Evolutionary conservation across 805 yeast genomes (phyloP).

Genomic region (Danielozyma ontarioensis): DNA sequence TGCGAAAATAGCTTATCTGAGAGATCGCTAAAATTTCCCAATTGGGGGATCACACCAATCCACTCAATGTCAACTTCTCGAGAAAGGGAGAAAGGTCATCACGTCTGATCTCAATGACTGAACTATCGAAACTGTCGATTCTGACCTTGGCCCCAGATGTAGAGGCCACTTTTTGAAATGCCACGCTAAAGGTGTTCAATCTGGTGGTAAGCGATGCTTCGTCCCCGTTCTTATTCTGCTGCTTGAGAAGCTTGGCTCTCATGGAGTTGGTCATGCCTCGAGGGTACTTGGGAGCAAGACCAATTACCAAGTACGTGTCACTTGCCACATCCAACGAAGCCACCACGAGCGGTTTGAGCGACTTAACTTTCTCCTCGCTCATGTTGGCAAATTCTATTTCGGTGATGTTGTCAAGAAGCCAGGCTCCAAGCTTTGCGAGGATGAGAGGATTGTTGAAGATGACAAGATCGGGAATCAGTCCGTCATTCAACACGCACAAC

Average conservation of each 20-base stretch:
- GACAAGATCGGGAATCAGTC: constrained; percentile 62
- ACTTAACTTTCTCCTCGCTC: constrained; percentile 27
- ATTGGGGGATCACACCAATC: constrained; percentile 41
- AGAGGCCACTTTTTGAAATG: constrained; percentile 83
- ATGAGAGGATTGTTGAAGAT: constrained; percentile 84
- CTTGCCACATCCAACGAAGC: constrained; percentile 73
- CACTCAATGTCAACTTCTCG: constrained; percentile 76
- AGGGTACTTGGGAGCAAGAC: constrained; percentile 80
- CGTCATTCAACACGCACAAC: constrained; percentile 84
- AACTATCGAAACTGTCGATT: constrained; percentile 91
- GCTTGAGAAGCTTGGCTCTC: constrained; percentile 24
- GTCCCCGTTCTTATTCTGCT: constrained; percentile 17
- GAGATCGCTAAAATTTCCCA: no score
- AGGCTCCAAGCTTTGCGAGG: constrained; percentile 74
- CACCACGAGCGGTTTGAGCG: constrained; percentile 72
- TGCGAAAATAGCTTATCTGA: no score
- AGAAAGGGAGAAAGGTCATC: constrained; percentile 86
- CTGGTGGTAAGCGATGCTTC: constrained; percentile 43
- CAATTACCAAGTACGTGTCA: constrained; percentile 81
- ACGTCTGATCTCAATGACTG: constrained; percentile 82
- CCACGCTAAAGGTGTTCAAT: constrained; percentile 80
- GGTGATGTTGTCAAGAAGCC: constrained; percentile 87
- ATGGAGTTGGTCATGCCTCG: constrained; percentile 33
- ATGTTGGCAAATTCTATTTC: constrained; percentile 53
- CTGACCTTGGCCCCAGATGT: constrained; percentile 83